Conservation (phyloP, 768 basidiomycete species). For the Candolleomyces eurysporus region DNA sequence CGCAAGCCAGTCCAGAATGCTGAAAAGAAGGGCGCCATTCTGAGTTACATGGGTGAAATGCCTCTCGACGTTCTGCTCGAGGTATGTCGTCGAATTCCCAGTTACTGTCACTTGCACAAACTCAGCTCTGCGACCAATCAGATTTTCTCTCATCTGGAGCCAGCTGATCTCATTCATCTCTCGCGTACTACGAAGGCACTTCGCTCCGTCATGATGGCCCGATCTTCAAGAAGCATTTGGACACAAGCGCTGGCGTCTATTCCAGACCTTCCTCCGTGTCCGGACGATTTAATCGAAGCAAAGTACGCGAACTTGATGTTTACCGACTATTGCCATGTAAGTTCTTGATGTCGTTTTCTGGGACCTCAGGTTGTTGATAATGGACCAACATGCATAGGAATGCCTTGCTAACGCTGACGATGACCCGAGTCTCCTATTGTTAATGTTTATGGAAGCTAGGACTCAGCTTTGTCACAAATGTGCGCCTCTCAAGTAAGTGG, state of each 20-base stretch:
- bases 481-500: slow-evolving; percentile 21
- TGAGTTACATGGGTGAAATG: slow-evolving; percentile 7
- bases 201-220: slow-evolving; percentile 20
- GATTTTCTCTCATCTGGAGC: slow-evolving; percentile 34
- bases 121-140: slow-evolving; percentile 9
- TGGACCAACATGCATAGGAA: neutral
- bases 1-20: neutral
- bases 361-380: neutral
- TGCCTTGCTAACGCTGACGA: slow-evolving; percentile 28
- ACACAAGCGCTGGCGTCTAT: slow-evolving; percentile 7
- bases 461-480: slow-evolving; percentile 32
- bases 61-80: slow-evolving; percentile 5
- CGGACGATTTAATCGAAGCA: slow-evolving; percentile 12
- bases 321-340: slow-evolving; percentile 14
- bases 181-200: slow-evolving; percentile 35
- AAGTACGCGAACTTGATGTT: slow-evolving; percentile 13
- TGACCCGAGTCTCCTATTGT: slow-evolving; percentile 20
- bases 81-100: neutral
- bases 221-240: slow-evolving; percentile 10
- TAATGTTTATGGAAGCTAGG: slow-evolving; percentile 33
- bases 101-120: neutral
- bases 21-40: neutral
- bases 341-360: neutral
- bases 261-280: slow-evolving; percentile 13
- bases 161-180: slow-evolving; percentile 35